Conservation (phyloP, 2,329 filamentous ascomycete genomes). For the Cladophialophora carrionii region DNA sequence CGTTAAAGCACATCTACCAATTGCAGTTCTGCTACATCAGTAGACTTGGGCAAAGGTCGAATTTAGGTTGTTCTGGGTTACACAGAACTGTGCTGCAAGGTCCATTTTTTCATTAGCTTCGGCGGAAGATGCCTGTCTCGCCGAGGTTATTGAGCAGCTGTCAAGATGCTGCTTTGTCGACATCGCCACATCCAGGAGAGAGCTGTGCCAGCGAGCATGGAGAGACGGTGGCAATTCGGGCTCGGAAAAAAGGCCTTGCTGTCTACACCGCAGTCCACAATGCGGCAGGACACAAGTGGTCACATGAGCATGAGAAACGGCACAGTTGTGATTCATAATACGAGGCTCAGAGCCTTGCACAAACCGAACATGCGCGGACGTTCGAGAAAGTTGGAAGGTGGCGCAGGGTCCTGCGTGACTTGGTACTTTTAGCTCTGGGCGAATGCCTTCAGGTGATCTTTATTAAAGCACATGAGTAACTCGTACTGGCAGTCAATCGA, state of each 20-base stretch:
- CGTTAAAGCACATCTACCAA: background rate
- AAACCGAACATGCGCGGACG: background rate
- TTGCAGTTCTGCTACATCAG: background rate
- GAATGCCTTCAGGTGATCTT: background rate
- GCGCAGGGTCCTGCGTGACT: conserved; percentile 9
- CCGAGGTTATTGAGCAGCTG: background rate
- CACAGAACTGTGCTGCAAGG: background rate
- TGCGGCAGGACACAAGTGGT: background rate
- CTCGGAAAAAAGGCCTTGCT: background rate
- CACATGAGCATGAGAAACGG: background rate
- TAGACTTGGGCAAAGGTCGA: background rate
- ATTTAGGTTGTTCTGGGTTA: background rate
- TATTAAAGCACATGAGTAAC: too few species aligned
- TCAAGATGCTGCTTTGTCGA: background rate
- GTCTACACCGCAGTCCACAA: background rate
- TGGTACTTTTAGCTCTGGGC: conserved; percentile 6
- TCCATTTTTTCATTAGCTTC: background rate
- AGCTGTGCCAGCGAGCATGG: background rate
- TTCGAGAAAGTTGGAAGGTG: background rate
- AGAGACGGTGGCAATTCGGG: background rate
- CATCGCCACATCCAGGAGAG: background rate
- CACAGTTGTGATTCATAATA: conserved; percentile 11
- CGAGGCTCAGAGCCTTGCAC: conserved; percentile 7
- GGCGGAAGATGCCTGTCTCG: background rate
- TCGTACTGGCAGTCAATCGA: conserved; percentile 5